Evolutionary conservation across 2,329 filamentous ascomycete genomes (phyloP).

Genomic region (Chrysoporthe cubensis): DNA sequence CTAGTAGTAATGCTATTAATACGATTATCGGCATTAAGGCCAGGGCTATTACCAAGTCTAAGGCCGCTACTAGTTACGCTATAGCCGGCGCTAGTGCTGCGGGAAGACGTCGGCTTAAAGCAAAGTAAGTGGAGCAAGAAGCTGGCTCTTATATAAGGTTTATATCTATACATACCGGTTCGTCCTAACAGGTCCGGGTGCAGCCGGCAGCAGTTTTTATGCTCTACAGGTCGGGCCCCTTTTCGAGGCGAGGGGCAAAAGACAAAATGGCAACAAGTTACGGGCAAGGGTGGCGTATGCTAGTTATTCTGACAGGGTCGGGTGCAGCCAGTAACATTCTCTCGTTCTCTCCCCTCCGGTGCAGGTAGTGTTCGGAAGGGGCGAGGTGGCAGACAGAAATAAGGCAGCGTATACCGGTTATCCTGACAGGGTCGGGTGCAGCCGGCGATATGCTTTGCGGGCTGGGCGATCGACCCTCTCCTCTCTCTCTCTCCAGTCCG

Average conservation of each 20-base stretch:
- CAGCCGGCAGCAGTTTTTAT: too few relatives aligned
- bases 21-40: background rate
- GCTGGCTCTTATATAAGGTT: too few relatives aligned
- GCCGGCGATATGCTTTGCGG: background rate
- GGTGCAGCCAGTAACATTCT: background rate
- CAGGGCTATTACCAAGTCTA: background rate
- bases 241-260: too few relatives aligned
- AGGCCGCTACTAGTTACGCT: background rate
- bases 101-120: background rate
- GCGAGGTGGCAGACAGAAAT: background rate
- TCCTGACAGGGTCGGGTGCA: slow-evolving; percentile 9
- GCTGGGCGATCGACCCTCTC: too few relatives aligned
- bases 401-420: slow-evolving; percentile 2
- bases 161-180: too few relatives aligned
- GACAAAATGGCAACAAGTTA: too few relatives aligned
- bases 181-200: too few relatives aligned
- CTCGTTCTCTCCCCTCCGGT: background rate
- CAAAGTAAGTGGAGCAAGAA: background rate
- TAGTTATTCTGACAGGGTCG: background rate
- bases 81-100: background rate
- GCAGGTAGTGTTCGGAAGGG: background rate
- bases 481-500: too few relatives aligned
- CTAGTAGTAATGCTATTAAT: background rate
- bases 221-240: too few relatives aligned
- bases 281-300: background rate